Conservation (phyloP, 306 rosid genomes). For the Casuarina glauca region DNA sequence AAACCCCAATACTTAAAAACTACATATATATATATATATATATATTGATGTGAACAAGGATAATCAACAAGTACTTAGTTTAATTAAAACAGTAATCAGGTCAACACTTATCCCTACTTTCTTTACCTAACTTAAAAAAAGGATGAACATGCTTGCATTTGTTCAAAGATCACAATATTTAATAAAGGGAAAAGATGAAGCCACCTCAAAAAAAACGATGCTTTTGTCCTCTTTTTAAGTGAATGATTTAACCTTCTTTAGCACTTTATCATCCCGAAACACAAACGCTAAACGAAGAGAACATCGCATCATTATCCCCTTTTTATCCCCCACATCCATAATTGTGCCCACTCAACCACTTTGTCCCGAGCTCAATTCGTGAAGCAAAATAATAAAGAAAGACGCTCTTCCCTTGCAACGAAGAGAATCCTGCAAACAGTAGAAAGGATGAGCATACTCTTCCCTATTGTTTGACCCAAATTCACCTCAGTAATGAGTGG, state of each 20-base stretch:
- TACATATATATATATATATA: too few species aligned
- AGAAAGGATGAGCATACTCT: conserved; percentile 14
- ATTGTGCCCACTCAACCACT: neutral
- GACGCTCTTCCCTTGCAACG: neutral
- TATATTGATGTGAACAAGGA: too few species aligned
- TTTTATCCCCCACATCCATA: neutral
- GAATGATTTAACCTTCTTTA: neutral
- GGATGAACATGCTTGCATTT: too few species aligned
- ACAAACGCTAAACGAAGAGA: neutral
- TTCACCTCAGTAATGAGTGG: conserved; percentile 20
- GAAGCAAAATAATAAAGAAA: neutral
- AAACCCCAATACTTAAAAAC: too few species aligned
- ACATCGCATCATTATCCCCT: neutral
- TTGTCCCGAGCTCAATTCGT: neutral
- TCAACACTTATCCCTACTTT: too few species aligned
- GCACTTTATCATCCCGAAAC: neutral
- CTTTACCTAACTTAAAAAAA: too few species aligned
- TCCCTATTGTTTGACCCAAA: conserved; percentile 1
- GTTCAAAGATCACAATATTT: neutral
- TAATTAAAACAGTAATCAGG: too few species aligned
- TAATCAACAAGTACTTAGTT: too few species aligned
- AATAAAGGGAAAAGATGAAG: neutral
- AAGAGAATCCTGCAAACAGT: conserved; percentile 14
- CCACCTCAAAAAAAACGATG: neutral
- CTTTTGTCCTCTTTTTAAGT: neutral